Evolutionary conservation across 805 yeast genomes (phyloP).

Genomic region (Yamadazyma endophytica): DNA sequence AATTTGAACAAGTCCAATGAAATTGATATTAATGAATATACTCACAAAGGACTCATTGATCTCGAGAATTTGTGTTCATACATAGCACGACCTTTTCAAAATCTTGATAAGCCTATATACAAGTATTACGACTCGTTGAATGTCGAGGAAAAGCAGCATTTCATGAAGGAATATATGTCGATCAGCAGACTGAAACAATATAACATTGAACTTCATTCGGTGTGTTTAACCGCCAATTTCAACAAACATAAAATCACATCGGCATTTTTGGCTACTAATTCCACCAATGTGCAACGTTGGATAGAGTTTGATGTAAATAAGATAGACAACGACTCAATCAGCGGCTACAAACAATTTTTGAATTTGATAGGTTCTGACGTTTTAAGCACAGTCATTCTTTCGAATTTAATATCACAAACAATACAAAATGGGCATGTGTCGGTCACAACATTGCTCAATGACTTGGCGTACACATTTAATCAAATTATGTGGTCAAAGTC

Average conservation of each 20-base stretch:
- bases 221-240: constrained; percentile 4
- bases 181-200: constrained; percentile 23
- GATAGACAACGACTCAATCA: constrained; percentile 3
- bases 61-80: constrained; percentile 19
- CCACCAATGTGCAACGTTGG: constrained; percentile 2
- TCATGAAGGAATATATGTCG: constrained; percentile 20
- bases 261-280: background rate
- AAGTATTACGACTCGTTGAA: constrained; percentile 16
- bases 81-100: constrained; percentile 10
- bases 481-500: background rate
- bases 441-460: constrained; percentile 1
- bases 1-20: background rate
- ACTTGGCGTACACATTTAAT: background rate
- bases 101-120: constrained; percentile 13
- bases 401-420: constrained; percentile 1
- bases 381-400: constrained; percentile 2
- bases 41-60: constrained; percentile 16
- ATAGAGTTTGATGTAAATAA: constrained; percentile 2
- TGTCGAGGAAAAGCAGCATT: constrained; percentile 11
- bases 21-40: constrained; percentile 5
- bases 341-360: constrained; percentile 5
- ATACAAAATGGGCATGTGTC: background rate
- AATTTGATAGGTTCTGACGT: constrained; percentile 2
- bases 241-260: background rate
- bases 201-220: constrained; percentile 22